These are phyloP conservation scores for Beauveria bassiana DNA, from an alignment of 2,329 filamentous ascomycete genomes.

Conservation along the genomic window DNA sequence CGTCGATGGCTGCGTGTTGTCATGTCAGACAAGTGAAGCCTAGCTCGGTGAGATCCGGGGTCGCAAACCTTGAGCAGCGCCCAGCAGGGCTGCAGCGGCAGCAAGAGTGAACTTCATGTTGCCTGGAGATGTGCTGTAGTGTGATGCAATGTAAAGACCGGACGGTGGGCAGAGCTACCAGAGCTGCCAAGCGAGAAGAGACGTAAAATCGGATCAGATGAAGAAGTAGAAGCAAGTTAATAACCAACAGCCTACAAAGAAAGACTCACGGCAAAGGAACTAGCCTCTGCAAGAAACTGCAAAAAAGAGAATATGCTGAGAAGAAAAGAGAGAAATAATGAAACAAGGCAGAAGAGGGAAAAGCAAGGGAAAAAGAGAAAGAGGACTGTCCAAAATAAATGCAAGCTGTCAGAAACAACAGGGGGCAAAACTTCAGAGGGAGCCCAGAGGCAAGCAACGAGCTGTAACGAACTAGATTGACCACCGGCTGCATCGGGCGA, in stretches of 20 bases:
- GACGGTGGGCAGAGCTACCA: slow-evolving; percentile 22
- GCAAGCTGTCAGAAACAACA: slow-evolving; percentile 1
- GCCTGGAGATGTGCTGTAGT: slow-evolving; percentile 14
- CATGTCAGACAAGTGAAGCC: neutral
- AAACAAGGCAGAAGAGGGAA: slow-evolving; percentile 20
- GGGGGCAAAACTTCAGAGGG: neutral
- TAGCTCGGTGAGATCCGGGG: no score
- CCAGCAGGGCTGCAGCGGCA: slow-evolving; percentile 38
- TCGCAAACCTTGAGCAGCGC: slow-evolving; percentile 37
- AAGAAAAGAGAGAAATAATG: slow-evolving; percentile 19
- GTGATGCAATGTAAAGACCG: slow-evolving; percentile 17
- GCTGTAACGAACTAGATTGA: slow-evolving; percentile 9
- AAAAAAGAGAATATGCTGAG: slow-evolving; percentile 19
- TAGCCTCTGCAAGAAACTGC: slow-evolving; percentile 24
- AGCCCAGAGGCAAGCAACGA: neutral
- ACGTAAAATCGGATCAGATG: slow-evolving; percentile 12
- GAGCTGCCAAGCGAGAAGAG: slow-evolving; percentile 15
- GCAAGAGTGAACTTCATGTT: slow-evolving; percentile 48
- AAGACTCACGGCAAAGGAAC: slow-evolving; percentile 18
- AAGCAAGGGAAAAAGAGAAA: slow-evolving; percentile 13
- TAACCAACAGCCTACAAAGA: slow-evolving; percentile 15
- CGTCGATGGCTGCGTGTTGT: slow-evolving; percentile 25
- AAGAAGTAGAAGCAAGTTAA: slow-evolving; percentile 14
- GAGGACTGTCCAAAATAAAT: slow-evolving; percentile 13
- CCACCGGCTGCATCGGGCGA: neutral